These are phyloP conservation scores for Jatropha podagrica DNA, from an alignment of 441 rosid genomes.

Conservation along the genomic window DNA sequence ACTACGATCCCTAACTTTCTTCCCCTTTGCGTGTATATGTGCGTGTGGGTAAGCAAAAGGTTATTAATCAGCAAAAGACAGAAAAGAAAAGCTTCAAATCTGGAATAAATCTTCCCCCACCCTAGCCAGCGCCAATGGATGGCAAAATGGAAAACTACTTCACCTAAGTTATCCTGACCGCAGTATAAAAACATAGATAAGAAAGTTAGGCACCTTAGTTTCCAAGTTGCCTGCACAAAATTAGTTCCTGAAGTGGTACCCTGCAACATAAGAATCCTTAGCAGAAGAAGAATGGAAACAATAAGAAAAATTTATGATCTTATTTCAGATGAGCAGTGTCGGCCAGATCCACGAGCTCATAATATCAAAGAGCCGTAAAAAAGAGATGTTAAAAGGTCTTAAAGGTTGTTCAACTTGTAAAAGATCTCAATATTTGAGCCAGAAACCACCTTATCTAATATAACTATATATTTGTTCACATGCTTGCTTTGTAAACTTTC, in stretches of 20 bases:
- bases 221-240: constrained; percentile 66
- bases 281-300: background rate
- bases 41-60: background rate
- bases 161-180: constrained; percentile 5
- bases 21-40: background rate
- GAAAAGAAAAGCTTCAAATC: background rate
- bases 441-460: background rate
- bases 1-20: background rate
- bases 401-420: background rate
- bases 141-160: background rate
- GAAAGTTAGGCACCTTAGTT: constrained; percentile 55
- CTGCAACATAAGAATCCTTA: constrained; percentile 38
- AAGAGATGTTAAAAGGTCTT: background rate
- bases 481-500: background rate
- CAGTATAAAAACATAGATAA: background rate
- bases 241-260: constrained; percentile 42
- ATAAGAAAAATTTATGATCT: background rate
- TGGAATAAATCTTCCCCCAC: background rate
- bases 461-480: background rate
- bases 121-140: background rate
- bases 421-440: background rate
- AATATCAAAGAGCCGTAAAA: background rate
- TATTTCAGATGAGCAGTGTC: background rate
- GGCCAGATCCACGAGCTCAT: background rate
- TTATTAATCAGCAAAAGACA: background rate